phyloP scores from a whole-genome alignment of 345 rosid species.

The Eucalyptus marginata region DNA sequence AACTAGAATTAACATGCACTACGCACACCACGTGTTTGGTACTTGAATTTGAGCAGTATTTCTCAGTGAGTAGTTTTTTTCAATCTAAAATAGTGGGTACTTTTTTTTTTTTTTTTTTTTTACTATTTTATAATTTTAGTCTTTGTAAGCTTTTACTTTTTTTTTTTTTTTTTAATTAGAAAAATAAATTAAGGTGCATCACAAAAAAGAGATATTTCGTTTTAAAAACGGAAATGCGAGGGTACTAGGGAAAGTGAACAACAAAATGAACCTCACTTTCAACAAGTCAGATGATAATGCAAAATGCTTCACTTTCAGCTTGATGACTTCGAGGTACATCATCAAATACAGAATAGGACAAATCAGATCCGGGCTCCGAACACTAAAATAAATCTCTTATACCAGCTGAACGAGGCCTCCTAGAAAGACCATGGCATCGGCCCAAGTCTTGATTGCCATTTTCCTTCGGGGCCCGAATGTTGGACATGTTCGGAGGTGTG shows the following conservation, averaged over 20 bases:
- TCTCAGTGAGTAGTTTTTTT: background rate
- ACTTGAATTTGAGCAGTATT: background rate
- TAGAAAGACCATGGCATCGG: background rate
- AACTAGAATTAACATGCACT: background rate
- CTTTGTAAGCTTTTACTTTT: background rate
- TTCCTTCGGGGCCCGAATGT: background rate
- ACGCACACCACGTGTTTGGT: background rate
- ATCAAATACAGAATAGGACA: background rate
- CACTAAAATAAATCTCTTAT: background rate
- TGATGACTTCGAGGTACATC: background rate
- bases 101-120: background rate
- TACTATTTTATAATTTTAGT: background rate
- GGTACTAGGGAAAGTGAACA: background rate
- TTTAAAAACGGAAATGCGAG: background rate
- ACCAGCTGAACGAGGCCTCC: background rate
- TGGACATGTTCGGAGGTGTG: background rate
- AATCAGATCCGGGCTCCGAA: too few relatives aligned
- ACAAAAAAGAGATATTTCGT: background rate
- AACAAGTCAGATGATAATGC: background rate
- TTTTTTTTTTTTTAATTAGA: background rate
- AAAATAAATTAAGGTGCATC: background rate
- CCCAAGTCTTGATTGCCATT: background rate
- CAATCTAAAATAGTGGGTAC: background rate
- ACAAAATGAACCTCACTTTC: background rate
- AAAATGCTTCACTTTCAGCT: background rate